Percentiles rank a stretch among this genome's conserved stretches.
Evolutionary conservation across 192 early-diverging fungal genomes (phyloP).

Genomic region (Gaertneriomyces sp.): DNA sequence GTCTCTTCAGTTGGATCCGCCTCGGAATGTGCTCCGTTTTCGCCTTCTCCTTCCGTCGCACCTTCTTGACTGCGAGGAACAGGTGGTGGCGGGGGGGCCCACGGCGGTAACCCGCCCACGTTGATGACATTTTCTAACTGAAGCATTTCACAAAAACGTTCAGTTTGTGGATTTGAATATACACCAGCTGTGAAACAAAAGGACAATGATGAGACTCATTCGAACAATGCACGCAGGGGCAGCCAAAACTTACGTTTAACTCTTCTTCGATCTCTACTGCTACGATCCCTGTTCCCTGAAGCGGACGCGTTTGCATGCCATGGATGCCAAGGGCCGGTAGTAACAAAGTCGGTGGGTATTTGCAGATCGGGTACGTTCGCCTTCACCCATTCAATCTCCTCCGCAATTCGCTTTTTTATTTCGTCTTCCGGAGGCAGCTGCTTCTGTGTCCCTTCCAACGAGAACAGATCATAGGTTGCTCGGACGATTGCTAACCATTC

Average conservation of each 20-base stretch:
- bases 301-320: too few species aligned
- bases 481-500: conserved; percentile 59
- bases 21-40: too few species aligned
- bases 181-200: conserved; percentile 25
- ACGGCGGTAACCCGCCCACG: conserved; percentile 36
- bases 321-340: conserved; percentile 49
- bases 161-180: conserved; percentile 83
- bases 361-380: conserved; percentile 57
- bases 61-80: too few species aligned
- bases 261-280: too few species aligned
- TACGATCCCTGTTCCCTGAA: too few species aligned
- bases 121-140: conserved; percentile 72
- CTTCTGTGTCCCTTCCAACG: conserved; percentile 33
- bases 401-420: conserved; percentile 45
- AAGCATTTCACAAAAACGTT: conserved; percentile 65
- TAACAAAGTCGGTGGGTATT: conserved; percentile 78
- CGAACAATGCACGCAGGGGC: too few species aligned
- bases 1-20: too few species aligned
- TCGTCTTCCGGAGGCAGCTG: conserved; percentile 46
- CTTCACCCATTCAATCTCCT: conserved; percentile 65
- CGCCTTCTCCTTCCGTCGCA: too few species aligned
- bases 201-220: background rate
- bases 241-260: too few species aligned
- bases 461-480: conserved; percentile 41
- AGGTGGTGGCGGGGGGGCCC: background rate